These are phyloP conservation scores for Trichosporon coremiiforme DNA, from an alignment of 1,284 basidiomycete genomes.

Conservation along the genomic window DNA sequence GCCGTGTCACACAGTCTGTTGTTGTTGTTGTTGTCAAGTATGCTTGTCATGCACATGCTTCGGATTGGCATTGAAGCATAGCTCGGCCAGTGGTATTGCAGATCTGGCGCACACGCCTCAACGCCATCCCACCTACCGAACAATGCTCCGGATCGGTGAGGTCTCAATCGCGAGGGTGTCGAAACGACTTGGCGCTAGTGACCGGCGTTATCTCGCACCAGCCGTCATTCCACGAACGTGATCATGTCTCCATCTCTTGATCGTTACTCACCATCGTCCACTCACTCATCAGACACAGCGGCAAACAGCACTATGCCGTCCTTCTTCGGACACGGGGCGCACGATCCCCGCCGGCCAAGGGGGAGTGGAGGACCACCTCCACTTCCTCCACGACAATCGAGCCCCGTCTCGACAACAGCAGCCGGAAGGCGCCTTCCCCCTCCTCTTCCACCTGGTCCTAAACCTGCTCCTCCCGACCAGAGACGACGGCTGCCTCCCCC, in stretches of 20 bases:
- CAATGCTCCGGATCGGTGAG: background rate
- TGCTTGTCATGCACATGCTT: background rate
- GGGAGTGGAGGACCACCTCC: background rate
- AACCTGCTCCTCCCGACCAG: background rate
- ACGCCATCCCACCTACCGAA: background rate
- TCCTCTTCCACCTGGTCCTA: background rate
- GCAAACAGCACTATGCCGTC: background rate
- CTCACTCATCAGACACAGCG: background rate
- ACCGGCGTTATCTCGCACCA: background rate
- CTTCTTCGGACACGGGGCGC: background rate
- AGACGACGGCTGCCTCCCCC: background rate
- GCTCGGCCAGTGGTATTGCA: background rate
- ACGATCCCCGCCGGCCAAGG: background rate
- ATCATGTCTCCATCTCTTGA: background rate
- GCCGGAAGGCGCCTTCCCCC: background rate
- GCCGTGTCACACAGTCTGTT: background rate
- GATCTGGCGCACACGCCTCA: background rate
- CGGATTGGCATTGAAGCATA: background rate
- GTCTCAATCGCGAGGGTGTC: background rate
- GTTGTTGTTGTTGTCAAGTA: background rate
- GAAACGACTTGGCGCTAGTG: background rate
- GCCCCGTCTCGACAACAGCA: background rate
- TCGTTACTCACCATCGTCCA: constrained; percentile 7
- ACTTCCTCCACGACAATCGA: background rate
- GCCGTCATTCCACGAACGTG: background rate